phyloP scores from a whole-genome alignment of 495 filamentous ascomycete species.

The Lasiosphaeria ovina region DNA sequence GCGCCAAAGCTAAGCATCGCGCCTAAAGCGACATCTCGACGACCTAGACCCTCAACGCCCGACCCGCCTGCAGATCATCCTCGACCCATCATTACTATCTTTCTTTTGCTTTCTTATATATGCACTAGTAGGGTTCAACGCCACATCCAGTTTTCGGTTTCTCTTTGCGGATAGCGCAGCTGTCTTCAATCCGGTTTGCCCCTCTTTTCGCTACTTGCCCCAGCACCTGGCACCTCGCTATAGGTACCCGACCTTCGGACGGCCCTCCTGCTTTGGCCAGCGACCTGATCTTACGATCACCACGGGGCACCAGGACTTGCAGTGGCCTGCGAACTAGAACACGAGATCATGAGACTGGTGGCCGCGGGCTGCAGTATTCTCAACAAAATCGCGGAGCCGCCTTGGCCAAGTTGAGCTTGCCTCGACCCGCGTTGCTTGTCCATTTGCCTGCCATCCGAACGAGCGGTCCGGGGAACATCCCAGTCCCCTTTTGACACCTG shows the following conservation, averaged over 20 bases:
- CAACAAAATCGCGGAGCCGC: conserved; percentile 21
- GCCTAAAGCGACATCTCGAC: too few species aligned
- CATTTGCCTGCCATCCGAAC: not conserved
- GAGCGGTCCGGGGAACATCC: not conserved
- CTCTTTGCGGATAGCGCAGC: too few species aligned
- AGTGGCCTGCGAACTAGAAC: not conserved
- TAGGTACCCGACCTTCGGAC: not conserved
- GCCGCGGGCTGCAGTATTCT: conserved; percentile 5
- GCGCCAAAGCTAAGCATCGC: not conserved
- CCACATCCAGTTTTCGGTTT: too few species aligned
- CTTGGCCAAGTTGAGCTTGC: conserved; percentile 23
- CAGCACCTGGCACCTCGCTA: too few species aligned
- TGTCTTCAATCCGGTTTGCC: too few species aligned
- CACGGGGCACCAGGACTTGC: not conserved
- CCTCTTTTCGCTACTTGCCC: too few species aligned
- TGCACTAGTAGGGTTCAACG: too few species aligned
- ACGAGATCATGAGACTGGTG: conserved; percentile 30
- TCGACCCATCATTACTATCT: too few species aligned
- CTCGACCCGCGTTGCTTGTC: not conserved
- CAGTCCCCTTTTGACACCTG: not conserved
- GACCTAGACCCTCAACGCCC: too few species aligned
- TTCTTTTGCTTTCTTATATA: too few species aligned
- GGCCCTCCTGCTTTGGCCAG: not conserved
- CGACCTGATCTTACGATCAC: not conserved
- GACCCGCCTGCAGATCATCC: too few species aligned